Base-by-base conservation (phyloP, 1,284 basidiomycete species). In the Amylostereum areolatum region DNA sequence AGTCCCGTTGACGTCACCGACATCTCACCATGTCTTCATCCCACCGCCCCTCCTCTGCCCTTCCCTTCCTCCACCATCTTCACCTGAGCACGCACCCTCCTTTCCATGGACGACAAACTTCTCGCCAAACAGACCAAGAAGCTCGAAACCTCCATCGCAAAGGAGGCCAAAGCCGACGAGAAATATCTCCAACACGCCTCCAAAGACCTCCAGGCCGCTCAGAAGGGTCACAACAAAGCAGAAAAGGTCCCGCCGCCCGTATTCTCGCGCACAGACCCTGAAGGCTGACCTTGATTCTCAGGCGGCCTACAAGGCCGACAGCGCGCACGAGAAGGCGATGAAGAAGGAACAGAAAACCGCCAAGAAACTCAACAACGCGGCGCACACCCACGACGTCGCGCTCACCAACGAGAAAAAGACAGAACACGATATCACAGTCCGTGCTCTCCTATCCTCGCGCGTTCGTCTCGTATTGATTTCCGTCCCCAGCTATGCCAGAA, bases 361-460 rank as follows among this genome's bases (percentile, higher is more conserved):
- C 37, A 68, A 69, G 45, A 65, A 66, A 27, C 60, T 80, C 40
- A 71, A 76, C 57, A 69, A 75, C 46, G 78, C 75, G 4, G 68
- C 70, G 10, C 71, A 78, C 48, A 59, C 66, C 5, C 78, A 82
- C 55, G 75, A 81, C 27, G 58, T 66, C 11, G 75, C 77, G 7
- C 52, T 73, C 39, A 59, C 72, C 5, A 58, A 70, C 41, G 61
- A 76, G 43, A 65, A 69, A 41, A 68, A 62, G 47, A 74, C 76
- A 3, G 67, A 73, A 55, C 67, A 70, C 46, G 69, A 75, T 31
- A 59, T 73, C 32, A 62, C 74, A 60, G 79, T 74, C 58, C 41
- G 69, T 18, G 18, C 18, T 18, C 18, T 18, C 18, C 18, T 18
- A 1, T 18, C 18, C 18, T 9, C 24, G 10, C 37, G 24, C 8